A percentile compares a stretch with the other conserved stretches of the same genome.
phyloP scores from a whole-genome alignment of 192 early-diverging fungal species.

The Neocallimastix lanati region DNA sequence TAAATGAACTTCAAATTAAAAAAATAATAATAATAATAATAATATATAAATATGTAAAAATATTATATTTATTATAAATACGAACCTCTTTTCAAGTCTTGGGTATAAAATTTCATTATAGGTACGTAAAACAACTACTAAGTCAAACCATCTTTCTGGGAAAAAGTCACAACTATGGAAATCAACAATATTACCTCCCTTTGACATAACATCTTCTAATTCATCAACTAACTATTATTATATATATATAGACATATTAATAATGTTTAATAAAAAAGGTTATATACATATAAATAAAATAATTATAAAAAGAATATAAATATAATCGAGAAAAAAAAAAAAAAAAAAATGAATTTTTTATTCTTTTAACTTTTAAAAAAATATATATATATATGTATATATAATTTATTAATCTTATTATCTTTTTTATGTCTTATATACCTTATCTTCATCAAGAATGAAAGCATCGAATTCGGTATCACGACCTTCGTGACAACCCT shows the following conservation, averaged over 20 bases:
- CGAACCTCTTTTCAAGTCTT: conserved; percentile 56
- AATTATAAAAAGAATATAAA: no score
- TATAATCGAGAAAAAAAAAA: no score
- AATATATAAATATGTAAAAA: no score
- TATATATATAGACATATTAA: no score
- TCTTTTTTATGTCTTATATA: no score
- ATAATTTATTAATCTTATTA: no score
- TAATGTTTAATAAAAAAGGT: no score
- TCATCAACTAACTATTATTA: conserved; percentile 73
- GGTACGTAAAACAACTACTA: conserved; percentile 75
- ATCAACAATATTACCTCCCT: conserved; percentile 77
- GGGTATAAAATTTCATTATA: conserved; percentile 61
- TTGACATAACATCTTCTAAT: conserved; percentile 60
- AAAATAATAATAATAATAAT: no score
- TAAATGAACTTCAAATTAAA: no score
- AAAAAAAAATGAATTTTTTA: neutral
- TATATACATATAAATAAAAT: no score
- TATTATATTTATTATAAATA: no score
- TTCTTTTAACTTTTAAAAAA: neutral
- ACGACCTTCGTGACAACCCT: conserved; percentile 65
- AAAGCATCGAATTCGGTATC: conserved; percentile 74
- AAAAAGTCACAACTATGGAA: conserved; percentile 92
- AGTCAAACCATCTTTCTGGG: conserved; percentile 94
- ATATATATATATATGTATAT: neutral
- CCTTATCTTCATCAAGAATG: conserved; percentile 82